Evolutionary conservation across 306 rosid genomes (phyloP).

Genomic region (Vigna mungo): DNA sequence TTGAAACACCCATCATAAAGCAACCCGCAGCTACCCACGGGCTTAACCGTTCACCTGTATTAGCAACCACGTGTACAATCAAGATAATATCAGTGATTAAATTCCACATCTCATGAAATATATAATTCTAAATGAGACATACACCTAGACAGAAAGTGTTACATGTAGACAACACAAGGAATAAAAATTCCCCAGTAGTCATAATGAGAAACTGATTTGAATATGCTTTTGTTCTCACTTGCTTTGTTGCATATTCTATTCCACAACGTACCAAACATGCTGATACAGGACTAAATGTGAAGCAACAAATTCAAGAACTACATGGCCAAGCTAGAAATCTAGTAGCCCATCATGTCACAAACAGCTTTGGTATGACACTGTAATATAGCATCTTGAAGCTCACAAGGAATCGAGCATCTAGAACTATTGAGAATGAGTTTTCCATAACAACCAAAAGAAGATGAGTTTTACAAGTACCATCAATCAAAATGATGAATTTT

Average conservation of each 20-base stretch:
- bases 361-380: background rate
- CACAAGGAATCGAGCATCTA: background rate
- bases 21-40: constrained; percentile 74
- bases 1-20: constrained; percentile 68
- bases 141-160: background rate
- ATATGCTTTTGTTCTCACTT: too few relatives aligned
- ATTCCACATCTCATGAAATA: constrained; percentile 33
- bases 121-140: background rate
- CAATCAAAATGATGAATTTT: background rate
- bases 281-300: constrained; percentile 6
- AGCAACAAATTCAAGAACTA: background rate
- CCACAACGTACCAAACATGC: background rate
- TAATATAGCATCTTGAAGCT: background rate
- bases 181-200: background rate
- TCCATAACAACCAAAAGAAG: background rate
- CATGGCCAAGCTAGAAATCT: background rate
- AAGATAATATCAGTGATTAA: constrained; percentile 23
- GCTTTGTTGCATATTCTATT: too few relatives aligned
- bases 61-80: constrained; percentile 40
- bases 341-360: background rate
- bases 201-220: too few relatives aligned
- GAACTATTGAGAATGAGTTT: background rate
- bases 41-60: constrained; percentile 75
- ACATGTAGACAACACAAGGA: background rate
- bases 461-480: background rate